A percentile compares a stretch with the other conserved stretches of the same genome.
phyloP scores from a whole-genome alignment of 139 green algal species.

The Picochlorum sp. region DNA sequence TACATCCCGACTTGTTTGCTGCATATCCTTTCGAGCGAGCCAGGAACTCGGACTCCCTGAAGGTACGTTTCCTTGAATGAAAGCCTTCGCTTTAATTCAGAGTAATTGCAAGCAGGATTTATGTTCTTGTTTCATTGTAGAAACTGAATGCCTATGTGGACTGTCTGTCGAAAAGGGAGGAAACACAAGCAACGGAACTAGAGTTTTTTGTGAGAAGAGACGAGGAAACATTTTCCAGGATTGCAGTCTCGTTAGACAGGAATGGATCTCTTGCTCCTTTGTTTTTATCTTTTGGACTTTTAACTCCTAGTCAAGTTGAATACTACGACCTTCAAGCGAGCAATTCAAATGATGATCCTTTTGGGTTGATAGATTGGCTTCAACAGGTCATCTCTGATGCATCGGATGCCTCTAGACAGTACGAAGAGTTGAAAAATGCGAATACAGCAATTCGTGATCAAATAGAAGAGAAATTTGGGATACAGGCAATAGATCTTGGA shows the following conservation, averaged over 20 bases:
- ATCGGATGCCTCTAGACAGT: constrained; percentile 52
- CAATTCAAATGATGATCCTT: constrained; percentile 22
- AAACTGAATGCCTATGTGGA: constrained; percentile 74
- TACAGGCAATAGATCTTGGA: constrained; percentile 56
- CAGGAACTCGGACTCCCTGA: constrained; percentile 69
- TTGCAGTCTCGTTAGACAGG: constrained; percentile 41
- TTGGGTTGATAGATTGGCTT: constrained; percentile 66
- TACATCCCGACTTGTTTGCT: constrained; percentile 79
- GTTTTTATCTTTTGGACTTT: constrained; percentile 73
- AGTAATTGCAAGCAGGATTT: too few species aligned
- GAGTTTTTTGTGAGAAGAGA: constrained; percentile 19
- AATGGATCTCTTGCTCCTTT: constrained; percentile 64
- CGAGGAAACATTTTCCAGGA: not conserved
- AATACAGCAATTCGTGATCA: constrained; percentile 36
- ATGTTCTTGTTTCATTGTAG: not conserved
- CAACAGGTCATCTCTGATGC: constrained; percentile 52
- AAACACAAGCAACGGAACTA: constrained; percentile 7
- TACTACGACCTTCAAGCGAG: not conserved
- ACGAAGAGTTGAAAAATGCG: constrained; percentile 52
- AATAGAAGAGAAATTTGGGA: constrained; percentile 49
- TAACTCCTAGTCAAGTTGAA: constrained; percentile 47
- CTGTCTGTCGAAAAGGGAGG: constrained; percentile 31
- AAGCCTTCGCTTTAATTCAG: not conserved
- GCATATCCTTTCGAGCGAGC: constrained; percentile 49
- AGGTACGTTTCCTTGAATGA: constrained; percentile 13